phyloP scores from a whole-genome alignment of 2,329 filamentous ascomycete species.

The Juglanconis sp. region DNA sequence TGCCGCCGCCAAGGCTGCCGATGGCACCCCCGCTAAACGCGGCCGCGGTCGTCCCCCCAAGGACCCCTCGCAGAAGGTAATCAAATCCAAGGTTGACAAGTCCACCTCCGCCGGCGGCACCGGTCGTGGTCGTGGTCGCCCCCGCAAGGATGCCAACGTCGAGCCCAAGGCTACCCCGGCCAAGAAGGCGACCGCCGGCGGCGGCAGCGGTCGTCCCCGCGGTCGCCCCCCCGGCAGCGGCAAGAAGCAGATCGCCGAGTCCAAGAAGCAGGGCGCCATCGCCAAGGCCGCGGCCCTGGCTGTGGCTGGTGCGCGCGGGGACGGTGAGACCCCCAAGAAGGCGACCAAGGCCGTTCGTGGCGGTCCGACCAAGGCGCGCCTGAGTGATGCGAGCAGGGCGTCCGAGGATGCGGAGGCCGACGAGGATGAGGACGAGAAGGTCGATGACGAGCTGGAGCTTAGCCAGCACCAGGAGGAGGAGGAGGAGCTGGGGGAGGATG shows the following conservation, averaged over 20 bases:
- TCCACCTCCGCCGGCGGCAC: not conserved
- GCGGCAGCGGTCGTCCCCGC: constrained; percentile 3
- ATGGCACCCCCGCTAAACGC: constrained; percentile 8
- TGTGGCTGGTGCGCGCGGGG: not conserved
- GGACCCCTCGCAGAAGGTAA: too few relatives aligned
- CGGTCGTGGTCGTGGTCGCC: constrained; percentile 14
- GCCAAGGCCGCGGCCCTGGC: not conserved
- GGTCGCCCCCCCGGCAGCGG: constrained; percentile 12
- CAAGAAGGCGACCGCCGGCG: not conserved
- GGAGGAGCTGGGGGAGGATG: constrained; percentile 9
- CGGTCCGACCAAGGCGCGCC: not conserved
- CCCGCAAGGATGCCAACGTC: constrained; percentile 13
- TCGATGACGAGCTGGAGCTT: constrained; percentile 1
- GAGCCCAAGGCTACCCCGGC: constrained; percentile 2
- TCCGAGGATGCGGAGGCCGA: not conserved
- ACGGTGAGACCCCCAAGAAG: not conserved
- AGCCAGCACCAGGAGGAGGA: not conserved
- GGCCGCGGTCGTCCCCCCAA: constrained; percentile 12
- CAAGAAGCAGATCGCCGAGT: constrained; percentile 3
- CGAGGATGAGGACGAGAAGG: constrained; percentile 8
- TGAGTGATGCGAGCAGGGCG: not conserved
- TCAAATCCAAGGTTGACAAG: not conserved
- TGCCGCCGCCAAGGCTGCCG: not conserved
- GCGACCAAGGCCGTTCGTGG: not conserved
- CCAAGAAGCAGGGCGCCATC: not conserved